Evolutionary conservation across 768 basidiomycete species (phyloP), one percentile per base, ranked within the genome.

Genomic region (Tubosaeta brunneosetosa): DNA sequence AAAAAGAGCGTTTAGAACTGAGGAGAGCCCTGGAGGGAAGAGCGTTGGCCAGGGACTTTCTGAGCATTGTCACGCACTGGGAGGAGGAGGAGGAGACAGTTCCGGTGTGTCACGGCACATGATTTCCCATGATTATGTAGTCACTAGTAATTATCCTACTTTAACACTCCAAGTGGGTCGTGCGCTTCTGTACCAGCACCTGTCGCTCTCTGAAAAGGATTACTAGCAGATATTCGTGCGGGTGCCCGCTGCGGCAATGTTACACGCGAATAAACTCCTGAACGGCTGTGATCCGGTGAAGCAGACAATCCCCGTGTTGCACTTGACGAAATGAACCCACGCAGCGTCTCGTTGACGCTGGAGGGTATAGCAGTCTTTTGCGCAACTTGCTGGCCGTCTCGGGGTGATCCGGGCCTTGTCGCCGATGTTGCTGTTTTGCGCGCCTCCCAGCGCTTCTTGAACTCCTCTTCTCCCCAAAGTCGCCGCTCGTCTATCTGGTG

Each of bases 401-500:
- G 57, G 44, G 58, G 36, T 11, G 55, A 53, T 31, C 45, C 56
- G 27, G 55, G 26, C 27, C 53, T 53, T 50, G 60, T 46, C 6
- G 61, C 59, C 17, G 60, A 59, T 26, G 59, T 61, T 16, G 58
- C 65, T 48, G 59, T 58, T 49, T 59, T 64, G 22, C 63, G 64
- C 49, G 47, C 50, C 36, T 62, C 72, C 59, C 68, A 66, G 61
- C 73, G 73, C 60, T 70, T 74, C 41, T 60, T 61, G 47, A 70
- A 65, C 41, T 78, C 77, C 49, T 71, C 74, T 55, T 83, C 84
- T 32, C 83, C 79, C 50, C 83, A 71, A 38, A 92, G 71, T 44
- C 85, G 76, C 26, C 82, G 82, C 38, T 86, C 83, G 19, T 92
- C 89, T 41, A 91, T 64, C 25, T 76, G 72, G 27, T 68, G 68